Percentiles rank a stretch among this genome's conserved stretches.
phyloP scores from a whole-genome alignment of 148 eudicot species.

The Selenicereus undatus region DNA sequence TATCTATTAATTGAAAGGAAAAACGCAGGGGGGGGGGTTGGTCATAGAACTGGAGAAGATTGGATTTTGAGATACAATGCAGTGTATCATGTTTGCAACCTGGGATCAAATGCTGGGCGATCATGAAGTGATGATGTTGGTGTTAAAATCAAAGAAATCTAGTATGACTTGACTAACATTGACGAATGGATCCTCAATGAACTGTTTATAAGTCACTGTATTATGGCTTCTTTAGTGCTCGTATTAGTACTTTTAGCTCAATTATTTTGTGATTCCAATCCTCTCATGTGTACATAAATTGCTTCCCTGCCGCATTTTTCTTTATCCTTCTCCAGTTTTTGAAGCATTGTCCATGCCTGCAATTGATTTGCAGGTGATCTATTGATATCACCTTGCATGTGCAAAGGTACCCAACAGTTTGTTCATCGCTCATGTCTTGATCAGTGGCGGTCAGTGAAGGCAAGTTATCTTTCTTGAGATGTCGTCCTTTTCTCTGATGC shows the following conservation, averaged over 20 bases:
- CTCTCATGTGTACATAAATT: neutral
- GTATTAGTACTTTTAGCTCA: neutral
- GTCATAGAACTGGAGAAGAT: neutral
- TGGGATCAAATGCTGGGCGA: neutral
- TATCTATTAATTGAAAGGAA: too few relatives aligned
- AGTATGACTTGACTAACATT: neutral
- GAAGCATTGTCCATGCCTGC: neutral
- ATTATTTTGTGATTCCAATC: too few relatives aligned
- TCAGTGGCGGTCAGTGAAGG: conserved; percentile 98
- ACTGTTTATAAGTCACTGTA: neutral
- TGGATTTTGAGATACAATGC: neutral
- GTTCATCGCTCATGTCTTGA: conserved; percentile 95
- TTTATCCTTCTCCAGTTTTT: neutral
- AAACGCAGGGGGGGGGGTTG: neutral
- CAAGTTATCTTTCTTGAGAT: conserved; percentile 25
- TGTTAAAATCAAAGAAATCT: too few relatives aligned
- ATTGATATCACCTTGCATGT: conserved; percentile 93
- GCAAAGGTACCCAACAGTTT: conserved; percentile 95
- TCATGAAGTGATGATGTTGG: neutral
- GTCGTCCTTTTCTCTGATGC: neutral
- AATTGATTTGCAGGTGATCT: conserved; percentile 44
- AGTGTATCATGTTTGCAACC: neutral
- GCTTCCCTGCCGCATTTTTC: neutral
- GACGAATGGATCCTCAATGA: neutral
- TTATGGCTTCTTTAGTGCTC: neutral